A percentile compares a stretch with the other conserved stretches of the same genome.
Conservation (phyloP, 306 rosid genomes). For the Delonix regia region DNA sequence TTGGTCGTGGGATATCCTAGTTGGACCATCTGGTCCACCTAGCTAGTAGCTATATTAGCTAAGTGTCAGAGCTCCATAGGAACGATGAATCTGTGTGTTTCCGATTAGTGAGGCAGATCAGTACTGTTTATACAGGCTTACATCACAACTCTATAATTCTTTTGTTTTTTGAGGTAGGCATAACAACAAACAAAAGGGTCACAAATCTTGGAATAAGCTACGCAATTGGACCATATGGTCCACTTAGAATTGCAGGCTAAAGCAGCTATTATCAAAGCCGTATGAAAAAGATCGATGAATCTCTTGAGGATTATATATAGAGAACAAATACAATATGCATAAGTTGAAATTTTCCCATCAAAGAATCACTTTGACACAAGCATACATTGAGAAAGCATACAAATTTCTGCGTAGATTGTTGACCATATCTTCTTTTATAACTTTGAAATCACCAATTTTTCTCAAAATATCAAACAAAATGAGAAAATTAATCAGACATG, state of each 20-base stretch:
- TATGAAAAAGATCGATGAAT: background rate
- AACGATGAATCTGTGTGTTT: background rate
- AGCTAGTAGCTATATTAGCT: background rate
- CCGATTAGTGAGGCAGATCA: background rate
- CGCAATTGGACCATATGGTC: conserved; percentile 14
- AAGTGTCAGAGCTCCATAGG: background rate
- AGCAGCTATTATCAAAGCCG: too few relatives aligned
- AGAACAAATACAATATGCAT: background rate
- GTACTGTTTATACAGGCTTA: too few relatives aligned
- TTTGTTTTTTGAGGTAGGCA: too few relatives aligned
- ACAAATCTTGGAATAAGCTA: background rate
- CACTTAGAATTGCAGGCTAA: background rate
- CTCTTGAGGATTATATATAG: background rate
- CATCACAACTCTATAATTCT: too few relatives aligned
- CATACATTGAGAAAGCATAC: conserved; percentile 11
- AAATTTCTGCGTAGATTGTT: background rate
- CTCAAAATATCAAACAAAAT: background rate
- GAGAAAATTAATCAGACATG: too few relatives aligned
- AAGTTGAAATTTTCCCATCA: background rate
- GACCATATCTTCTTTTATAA: background rate
- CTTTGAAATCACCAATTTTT: background rate
- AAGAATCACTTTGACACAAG: conserved; percentile 28
- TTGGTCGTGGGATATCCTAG: background rate
- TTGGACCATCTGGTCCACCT: conserved; percentile 19
- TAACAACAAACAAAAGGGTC: background rate